phyloP scores from a whole-genome alignment of 1,139 yeast species.

The Scheffersomyces titani region DNA sequence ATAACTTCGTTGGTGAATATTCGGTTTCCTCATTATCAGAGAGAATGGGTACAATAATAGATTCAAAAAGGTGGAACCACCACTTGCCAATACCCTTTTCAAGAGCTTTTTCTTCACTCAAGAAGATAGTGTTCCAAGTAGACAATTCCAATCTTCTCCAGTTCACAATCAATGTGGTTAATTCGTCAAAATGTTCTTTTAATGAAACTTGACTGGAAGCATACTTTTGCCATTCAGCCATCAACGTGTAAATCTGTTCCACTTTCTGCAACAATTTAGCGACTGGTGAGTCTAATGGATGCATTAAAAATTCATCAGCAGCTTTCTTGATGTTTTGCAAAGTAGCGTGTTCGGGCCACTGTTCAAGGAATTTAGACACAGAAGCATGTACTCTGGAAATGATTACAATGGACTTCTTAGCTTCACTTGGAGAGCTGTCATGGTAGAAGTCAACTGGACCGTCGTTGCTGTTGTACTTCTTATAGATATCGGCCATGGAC shows the following conservation, averaged over 20 bases:
- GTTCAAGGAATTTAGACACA: constrained; percentile 51
- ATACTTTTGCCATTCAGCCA: constrained; percentile 92
- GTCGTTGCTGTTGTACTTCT: constrained; percentile 16
- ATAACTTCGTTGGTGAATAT: constrained; percentile 37
- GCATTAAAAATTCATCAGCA: constrained; percentile 66
- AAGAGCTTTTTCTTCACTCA: constrained; percentile 59
- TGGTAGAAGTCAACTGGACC: constrained; percentile 62
- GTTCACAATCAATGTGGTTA: constrained; percentile 71
- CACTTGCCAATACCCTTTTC: constrained; percentile 65
- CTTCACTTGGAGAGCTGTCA: constrained; percentile 64
- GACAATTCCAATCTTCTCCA: constrained; percentile 90
- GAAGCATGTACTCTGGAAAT: constrained; percentile 50
- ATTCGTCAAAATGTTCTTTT: constrained; percentile 50
- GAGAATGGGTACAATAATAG: constrained; percentile 54
- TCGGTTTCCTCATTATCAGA: constrained; percentile 29
- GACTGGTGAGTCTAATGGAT: constrained; percentile 68
- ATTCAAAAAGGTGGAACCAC: constrained; percentile 92
- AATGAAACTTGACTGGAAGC: constrained; percentile 81
- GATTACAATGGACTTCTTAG: constrained; percentile 56
- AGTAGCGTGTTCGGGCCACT: constrained; percentile 97
- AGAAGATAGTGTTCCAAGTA: constrained; percentile 81
- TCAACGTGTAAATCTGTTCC: constrained; percentile 80
- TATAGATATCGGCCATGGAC: constrained; percentile 30
- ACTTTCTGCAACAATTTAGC: constrained; percentile 78
- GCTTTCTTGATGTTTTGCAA: constrained; percentile 66